phyloP scores from a whole-genome alignment of 2,329 filamentous ascomycete genomes.

The Hortaea werneckii region DNA sequence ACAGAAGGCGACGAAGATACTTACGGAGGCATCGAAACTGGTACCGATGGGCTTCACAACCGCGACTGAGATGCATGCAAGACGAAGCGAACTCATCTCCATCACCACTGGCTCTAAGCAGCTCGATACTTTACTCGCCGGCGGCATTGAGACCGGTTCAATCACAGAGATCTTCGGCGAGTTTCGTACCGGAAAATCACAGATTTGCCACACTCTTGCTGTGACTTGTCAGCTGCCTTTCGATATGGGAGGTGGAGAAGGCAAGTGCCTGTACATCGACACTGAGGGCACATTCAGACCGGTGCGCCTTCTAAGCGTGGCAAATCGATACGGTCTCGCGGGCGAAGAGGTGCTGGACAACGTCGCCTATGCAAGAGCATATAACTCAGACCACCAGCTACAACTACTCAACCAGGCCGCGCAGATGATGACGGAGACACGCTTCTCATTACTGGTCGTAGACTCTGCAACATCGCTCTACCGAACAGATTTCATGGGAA shows the following conservation, averaged over 20 bases:
- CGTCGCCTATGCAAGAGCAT: constrained; percentile 92
- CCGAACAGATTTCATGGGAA: constrained; percentile 91
- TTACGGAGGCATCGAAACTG: constrained; percentile 86
- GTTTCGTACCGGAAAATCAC: constrained; percentile 95
- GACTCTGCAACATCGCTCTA: constrained; percentile 94
- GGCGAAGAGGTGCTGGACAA: constrained; percentile 98
- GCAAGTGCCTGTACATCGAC: constrained; percentile 97
- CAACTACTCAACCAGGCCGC: constrained; percentile 90
- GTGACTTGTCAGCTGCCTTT: constrained; percentile 97
- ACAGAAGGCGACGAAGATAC: constrained; percentile 84
- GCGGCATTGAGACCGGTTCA: constrained; percentile 91
- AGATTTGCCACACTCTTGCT: constrained; percentile 96
- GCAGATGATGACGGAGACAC: constrained; percentile 98
- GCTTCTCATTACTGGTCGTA: constrained; percentile 90
- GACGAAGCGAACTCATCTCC: constrained; percentile 91
- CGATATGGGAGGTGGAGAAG: constrained; percentile 97
- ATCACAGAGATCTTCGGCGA: constrained; percentile 98
- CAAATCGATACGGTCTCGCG: constrained; percentile 85
- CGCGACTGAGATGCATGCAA: constrained; percentile 96
- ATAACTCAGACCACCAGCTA: constrained; percentile 97
- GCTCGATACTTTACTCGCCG: constrained; percentile 85
- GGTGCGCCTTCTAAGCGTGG: constrained; percentile 80
- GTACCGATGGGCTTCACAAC: constrained; percentile 99
- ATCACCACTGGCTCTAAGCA: constrained; percentile 98
- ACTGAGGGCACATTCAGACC: constrained; percentile 95